Base-by-base conservation (phyloP, 139 green algal genomes). In the Chlamydomonas sphaeroides region DNA sequence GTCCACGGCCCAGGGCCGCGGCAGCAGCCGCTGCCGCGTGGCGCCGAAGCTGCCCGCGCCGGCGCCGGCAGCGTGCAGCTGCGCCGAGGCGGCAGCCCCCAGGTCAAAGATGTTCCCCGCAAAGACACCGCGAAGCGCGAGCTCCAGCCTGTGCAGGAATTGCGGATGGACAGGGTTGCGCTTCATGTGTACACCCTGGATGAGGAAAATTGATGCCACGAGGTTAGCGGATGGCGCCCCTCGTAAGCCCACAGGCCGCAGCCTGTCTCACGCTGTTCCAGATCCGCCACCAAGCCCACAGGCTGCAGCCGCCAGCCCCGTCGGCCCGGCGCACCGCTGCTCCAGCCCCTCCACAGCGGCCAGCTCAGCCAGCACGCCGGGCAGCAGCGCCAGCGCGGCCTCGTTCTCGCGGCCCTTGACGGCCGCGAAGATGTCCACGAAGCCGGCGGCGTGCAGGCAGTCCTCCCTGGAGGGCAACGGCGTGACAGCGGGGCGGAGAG, bases 91-190 rank as follows among this genome's bases (percentile, higher is more conserved):
- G 1, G 83, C 81, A n/a, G 93, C 92, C 5, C 95, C 96, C 49
- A 98, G 87, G 88, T 98, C 95, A 78, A 98, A 98, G 45, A 98
- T 95, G 82, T 98, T 98, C 23, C 94, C 93, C 11, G 93, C 92
- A 85, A 94, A 94, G 8, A 97, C 91, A 38, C 93, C 93, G 0
- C 89, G 66, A 18, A 97, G 53, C 3, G 92, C 87, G 23, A 83
- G 62, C 59, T 90, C 83, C 48, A 94, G 67, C 23, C 88, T 80
- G 74, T 67, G n/a, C n/a, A n/a, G n/a, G n/a, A n/a, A n/a, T n/a
- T n/a, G n/a, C n/a, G n/a, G n/a, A n/a, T n/a, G n/a, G n/a, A n/a
- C n/a, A n/a, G n/a, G n/a, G n/a, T n/a, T n/a, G n/a, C n/a, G n/a
- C n/a, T n/a, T n/a, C n/a, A n/a, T n/a, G n/a, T n/a, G n/a, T n/a